phyloP scores from a whole-genome alignment of 306 rosid genomes.

The Glycine soja region DNA sequence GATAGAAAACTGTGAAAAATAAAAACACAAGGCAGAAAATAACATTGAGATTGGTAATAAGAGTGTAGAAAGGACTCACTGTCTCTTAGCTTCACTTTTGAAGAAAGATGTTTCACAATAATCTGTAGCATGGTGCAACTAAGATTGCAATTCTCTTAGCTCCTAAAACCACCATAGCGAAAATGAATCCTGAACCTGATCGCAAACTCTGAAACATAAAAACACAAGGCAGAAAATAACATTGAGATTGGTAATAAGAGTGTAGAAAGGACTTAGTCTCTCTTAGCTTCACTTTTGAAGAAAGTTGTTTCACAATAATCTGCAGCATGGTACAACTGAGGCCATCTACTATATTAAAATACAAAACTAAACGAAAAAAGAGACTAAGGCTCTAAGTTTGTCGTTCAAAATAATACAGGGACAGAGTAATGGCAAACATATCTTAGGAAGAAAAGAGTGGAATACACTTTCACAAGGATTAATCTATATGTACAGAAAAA shows the following conservation, averaged over 20 bases:
- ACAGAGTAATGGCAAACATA: slow-evolving; percentile 11
- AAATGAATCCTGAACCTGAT: background rate
- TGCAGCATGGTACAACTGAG: slow-evolving; percentile 92
- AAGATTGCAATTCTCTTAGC: slow-evolving; percentile 70
- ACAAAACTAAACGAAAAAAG: slow-evolving; percentile 23
- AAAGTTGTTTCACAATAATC: slow-evolving; percentile 83
- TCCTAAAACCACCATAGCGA: slow-evolving; percentile 57
- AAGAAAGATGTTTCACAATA: slow-evolving; percentile 78
- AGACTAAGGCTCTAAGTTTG: slow-evolving; percentile 31
- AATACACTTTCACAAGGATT: slow-evolving; percentile 16
- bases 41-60: background rate
- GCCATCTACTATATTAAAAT: slow-evolving; percentile 38
- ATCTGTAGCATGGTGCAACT: slow-evolving; percentile 94
- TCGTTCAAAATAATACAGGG: slow-evolving; percentile 6
- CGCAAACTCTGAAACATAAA: background rate
- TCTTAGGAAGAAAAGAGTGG: background rate
- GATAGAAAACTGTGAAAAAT: slow-evolving; percentile 33
- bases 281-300: slow-evolving; percentile 69
- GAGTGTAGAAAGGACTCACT: slow-evolving; percentile 57
- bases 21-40: slow-evolving; percentile 8
- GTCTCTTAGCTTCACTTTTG: slow-evolving; percentile 65
- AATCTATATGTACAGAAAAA: slow-evolving; percentile 36
- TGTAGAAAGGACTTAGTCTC: slow-evolving; percentile 60
- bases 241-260: slow-evolving; percentile 20
- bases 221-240: background rate